These are phyloP conservation scores for Dunaliella primolecta DNA, from an alignment of 139 green algal genomes.

Conservation along the genomic window DNA sequence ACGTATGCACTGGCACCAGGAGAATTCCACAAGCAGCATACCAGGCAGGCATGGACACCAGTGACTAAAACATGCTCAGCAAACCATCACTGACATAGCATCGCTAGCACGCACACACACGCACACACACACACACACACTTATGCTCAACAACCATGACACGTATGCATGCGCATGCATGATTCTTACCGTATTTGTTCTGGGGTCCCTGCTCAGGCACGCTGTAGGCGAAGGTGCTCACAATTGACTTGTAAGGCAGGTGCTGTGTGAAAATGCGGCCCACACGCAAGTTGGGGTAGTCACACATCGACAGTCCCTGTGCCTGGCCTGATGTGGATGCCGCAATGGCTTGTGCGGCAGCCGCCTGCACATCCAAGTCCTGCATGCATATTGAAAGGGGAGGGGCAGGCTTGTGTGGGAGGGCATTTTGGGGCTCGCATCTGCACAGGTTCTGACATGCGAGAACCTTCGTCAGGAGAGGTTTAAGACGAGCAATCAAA, in stretches of 20 bases:
- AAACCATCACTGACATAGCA: no score
- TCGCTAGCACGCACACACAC: not conserved
- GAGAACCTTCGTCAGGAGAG: no score
- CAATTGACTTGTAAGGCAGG: constrained; percentile 38
- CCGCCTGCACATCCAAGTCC: not conserved
- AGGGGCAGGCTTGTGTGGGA: no score
- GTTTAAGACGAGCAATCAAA: no score
- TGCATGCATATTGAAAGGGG: no score
- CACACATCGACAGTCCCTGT: constrained; percentile 5
- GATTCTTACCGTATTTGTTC: constrained; percentile 30
- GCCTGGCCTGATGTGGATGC: constrained; percentile 7
- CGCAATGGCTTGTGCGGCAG: constrained; percentile 10
- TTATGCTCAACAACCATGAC: not conserved
- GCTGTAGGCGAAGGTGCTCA: constrained; percentile 28
- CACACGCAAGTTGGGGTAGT: constrained; percentile 36
- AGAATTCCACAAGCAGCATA: no score
- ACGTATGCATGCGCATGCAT: not conserved
- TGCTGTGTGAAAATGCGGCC: constrained; percentile 36
- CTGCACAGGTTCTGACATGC: not conserved
- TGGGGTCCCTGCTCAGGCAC: constrained; percentile 25
- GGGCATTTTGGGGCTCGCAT: constrained; percentile 6
- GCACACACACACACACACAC: not conserved
- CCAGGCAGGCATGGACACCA: no score
- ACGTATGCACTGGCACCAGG: no score
- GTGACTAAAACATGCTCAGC: no score